Percentiles rank a stretch among this genome's conserved stretches.
Conservation (phyloP, 768 basidiomycete genomes). For the Hygrocybe coccinea region DNA sequence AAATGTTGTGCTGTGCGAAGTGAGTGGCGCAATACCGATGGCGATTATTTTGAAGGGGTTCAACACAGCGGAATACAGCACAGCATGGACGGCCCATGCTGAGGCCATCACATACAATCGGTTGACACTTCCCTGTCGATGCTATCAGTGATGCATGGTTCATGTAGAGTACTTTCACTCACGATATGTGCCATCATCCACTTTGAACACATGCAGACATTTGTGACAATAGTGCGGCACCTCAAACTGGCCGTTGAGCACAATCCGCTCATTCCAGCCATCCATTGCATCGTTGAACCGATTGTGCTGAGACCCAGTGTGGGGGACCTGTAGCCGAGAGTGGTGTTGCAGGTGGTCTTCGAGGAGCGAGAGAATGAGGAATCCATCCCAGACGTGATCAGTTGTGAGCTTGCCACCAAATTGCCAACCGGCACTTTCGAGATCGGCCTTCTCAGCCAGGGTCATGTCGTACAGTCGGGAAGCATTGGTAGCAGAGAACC, state of each 20-base stretch:
- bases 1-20: neutral
- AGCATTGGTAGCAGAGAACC: conserved; percentile 18
- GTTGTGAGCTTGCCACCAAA: conserved; percentile 18
- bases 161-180: neutral
- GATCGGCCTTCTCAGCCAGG: conserved; percentile 7
- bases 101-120: conserved; percentile 13
- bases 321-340: conserved; percentile 17
- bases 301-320: conserved; percentile 23
- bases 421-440: conserved; percentile 17
- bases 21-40: conserved; percentile 18
- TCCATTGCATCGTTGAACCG: conserved; percentile 25
- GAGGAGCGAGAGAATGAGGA: conserved; percentile 23
- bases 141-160: neutral
- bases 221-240: conserved; percentile 23
- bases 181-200: conserved; percentile 11
- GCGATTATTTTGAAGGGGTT: conserved; percentile 10
- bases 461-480: conserved; percentile 16
- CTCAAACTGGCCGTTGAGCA: conserved; percentile 23
- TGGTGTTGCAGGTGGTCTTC: conserved; percentile 14
- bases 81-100: conserved; percentile 18
- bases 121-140: neutral
- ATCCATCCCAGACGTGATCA: conserved; percentile 31
- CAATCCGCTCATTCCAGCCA: conserved; percentile 20
- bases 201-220: conserved; percentile 17
- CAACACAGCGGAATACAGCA: conserved; percentile 5